Conservation (phyloP, 2,329 filamentous ascomycete genomes). For the Trichothecium sympodiale region DNA sequence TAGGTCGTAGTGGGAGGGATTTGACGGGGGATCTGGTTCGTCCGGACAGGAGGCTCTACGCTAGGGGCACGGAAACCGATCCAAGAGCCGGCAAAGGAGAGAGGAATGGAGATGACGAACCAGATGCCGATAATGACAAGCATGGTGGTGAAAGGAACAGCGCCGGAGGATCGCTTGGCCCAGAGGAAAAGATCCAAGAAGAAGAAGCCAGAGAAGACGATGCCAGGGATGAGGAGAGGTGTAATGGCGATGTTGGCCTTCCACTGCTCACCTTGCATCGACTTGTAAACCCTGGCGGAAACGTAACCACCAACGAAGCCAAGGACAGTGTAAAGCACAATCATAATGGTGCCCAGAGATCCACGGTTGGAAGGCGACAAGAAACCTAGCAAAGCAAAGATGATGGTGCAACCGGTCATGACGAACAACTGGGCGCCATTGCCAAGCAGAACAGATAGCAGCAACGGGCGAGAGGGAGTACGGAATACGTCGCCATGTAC, state of each 20-base stretch:
- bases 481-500: conserved; percentile 97
- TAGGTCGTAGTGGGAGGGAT: conserved; percentile 79
- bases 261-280: conserved; percentile 85
- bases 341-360: conserved; percentile 83
- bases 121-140: conserved; percentile 85
- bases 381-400: conserved; percentile 87
- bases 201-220: conserved; percentile 86
- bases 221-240: conserved; percentile 70
- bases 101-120: conserved; percentile 91
- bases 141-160: conserved; percentile 96
- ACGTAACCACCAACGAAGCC: conserved; percentile 88
- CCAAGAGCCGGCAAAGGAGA: conserved; percentile 87
- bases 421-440: conserved; percentile 95
- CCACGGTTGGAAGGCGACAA: conserved; percentile 92
- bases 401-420: conserved; percentile 91
- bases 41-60: conserved; percentile 74
- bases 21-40: conserved; percentile 96
- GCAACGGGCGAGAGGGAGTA: conserved; percentile 67
- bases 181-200: conserved; percentile 92
- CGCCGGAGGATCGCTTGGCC: conserved; percentile 83
- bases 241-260: conserved; percentile 88
- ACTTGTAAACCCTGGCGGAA: conserved; percentile 86
- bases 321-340: conserved; percentile 86
- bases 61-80: conserved; percentile 69
- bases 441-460: conserved; percentile 79